Conservation (phyloP, 192 early-diverging fungal genomes). For the Rhizoclosmatium globosum region DNA sequence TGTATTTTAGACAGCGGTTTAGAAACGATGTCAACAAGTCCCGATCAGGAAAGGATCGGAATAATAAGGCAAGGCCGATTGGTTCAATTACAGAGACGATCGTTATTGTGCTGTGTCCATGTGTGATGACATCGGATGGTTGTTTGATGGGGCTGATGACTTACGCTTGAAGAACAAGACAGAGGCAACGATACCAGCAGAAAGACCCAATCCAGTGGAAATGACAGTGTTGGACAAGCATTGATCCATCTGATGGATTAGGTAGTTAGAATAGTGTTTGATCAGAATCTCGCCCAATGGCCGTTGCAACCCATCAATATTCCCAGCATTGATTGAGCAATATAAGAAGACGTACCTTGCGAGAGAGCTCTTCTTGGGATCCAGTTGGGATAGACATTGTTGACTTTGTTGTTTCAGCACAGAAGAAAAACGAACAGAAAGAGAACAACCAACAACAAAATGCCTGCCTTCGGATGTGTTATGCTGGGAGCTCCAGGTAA, state of each 20-base stretch:
- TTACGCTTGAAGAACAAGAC: slow-evolving; percentile 35
- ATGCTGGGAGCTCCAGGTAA: slow-evolving; percentile 34
- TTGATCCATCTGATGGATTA: slow-evolving; percentile 24
- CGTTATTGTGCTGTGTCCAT: too few species aligned
- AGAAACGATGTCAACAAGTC: too few species aligned
- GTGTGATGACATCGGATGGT: too few species aligned
- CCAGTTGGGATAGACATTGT: not conserved
- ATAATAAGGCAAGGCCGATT: too few species aligned
- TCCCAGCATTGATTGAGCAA: too few species aligned
- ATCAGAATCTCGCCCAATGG: not conserved
- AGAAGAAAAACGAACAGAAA: not conserved
- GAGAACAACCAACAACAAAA: not conserved
- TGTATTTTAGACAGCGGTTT: not conserved
- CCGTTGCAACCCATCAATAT: too few species aligned
- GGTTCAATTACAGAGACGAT: too few species aligned
- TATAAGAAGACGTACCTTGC: not conserved
- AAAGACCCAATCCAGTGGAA: slow-evolving; percentile 28
- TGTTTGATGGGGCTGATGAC: not conserved
- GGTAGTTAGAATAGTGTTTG: not conserved
- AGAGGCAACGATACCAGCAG: slow-evolving; percentile 29
- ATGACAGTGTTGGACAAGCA: slow-evolving; percentile 26
- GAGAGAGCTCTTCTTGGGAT: not conserved
- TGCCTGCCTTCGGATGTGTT: slow-evolving; percentile 6
- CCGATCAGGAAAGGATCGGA: too few species aligned
- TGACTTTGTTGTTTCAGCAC: not conserved